These are phyloP conservation scores for Aspergillus oerlinghausenensis DNA, from an alignment of 2,329 filamentous ascomycete genomes.

Conservation along the genomic window DNA sequence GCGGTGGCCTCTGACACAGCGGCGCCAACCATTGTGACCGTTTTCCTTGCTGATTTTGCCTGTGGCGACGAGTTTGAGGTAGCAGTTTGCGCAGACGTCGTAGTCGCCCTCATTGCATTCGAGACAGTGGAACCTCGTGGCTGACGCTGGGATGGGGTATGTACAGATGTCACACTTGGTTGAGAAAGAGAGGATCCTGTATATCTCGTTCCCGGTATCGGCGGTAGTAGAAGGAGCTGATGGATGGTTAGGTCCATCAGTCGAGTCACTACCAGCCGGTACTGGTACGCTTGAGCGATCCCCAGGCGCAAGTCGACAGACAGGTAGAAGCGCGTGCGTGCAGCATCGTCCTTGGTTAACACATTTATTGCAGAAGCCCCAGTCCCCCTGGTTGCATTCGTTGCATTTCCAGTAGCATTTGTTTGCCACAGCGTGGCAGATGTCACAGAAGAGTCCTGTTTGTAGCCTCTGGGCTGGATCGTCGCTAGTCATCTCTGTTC, in stretches of 20 bases:
- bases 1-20: constrained; percentile 74
- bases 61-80: constrained; percentile 59
- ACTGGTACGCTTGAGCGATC: constrained; percentile 8
- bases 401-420: constrained; percentile 88
- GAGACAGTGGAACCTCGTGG: constrained; percentile 74
- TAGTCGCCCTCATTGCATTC: constrained; percentile 77
- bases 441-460: constrained; percentile 78
- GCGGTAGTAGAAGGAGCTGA: constrained; percentile 35
- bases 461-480: constrained; percentile 66
- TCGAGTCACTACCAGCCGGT: constrained; percentile 7
- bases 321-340: constrained; percentile 72
- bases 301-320: constrained; percentile 55
- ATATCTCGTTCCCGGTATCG: constrained; percentile 41
- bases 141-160: constrained; percentile 63
- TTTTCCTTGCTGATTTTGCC: constrained; percentile 69
- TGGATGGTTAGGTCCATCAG: constrained; percentile 21
- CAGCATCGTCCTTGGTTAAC: constrained; percentile 79
- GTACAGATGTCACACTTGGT: constrained; percentile 77
- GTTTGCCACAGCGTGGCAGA: constrained; percentile 69
- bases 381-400: constrained; percentile 83
- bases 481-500: constrained; percentile 55
- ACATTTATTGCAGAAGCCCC: constrained; percentile 88
- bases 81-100: constrained; percentile 78
- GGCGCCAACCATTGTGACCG: constrained; percentile 74
- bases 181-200: constrained; percentile 65